Percentiles rank a stretch among this genome's conserved stretches.
Evolutionary conservation across 2,329 filamentous ascomycete species (phyloP).

Genomic region (Scedosporium minutisporum): DNA sequence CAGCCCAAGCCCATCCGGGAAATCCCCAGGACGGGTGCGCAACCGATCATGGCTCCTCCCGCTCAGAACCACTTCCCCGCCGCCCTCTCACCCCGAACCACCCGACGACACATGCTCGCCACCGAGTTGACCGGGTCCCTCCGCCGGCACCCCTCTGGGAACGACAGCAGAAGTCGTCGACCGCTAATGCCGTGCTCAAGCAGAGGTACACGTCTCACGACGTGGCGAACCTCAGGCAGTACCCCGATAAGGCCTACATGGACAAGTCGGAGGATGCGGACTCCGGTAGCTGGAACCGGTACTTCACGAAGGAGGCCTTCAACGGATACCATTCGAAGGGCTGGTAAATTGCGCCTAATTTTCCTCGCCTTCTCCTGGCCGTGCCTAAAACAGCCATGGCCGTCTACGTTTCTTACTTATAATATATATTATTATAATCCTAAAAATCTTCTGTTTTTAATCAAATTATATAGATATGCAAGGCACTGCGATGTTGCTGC

Average conservation of each 20-base stretch:
- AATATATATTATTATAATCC: too few relatives aligned
- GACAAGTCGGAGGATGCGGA: constrained; percentile 52
- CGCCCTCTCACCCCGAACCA: constrained; percentile 82
- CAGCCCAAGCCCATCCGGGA: constrained; percentile 48
- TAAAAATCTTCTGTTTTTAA: too few relatives aligned
- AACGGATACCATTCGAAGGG: constrained; percentile 35
- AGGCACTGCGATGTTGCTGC: too few relatives aligned
- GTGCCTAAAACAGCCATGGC: too few relatives aligned
- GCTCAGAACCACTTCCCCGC: constrained; percentile 56
- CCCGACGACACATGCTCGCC: constrained; percentile 87
- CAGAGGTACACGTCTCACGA: constrained; percentile 85
- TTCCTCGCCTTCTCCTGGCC: not conserved
- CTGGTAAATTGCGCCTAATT: constrained; percentile 22
- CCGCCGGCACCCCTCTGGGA: constrained; percentile 84
- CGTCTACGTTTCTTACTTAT: constrained; percentile 3
- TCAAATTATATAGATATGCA: too few relatives aligned
- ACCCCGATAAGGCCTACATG: constrained; percentile 57
- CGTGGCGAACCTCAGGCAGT: constrained; percentile 77
- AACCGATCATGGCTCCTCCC: constrained; percentile 69
- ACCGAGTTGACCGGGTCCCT: constrained; percentile 91
- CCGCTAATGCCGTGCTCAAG: constrained; percentile 80
- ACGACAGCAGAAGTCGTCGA: constrained; percentile 85
- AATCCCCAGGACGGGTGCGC: constrained; percentile 55
- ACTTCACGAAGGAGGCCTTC: too few relatives aligned
- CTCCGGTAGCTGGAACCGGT: constrained; percentile 73